Conservation (phyloP, 768 basidiomycete species). For the Harrya chromipes region DNA sequence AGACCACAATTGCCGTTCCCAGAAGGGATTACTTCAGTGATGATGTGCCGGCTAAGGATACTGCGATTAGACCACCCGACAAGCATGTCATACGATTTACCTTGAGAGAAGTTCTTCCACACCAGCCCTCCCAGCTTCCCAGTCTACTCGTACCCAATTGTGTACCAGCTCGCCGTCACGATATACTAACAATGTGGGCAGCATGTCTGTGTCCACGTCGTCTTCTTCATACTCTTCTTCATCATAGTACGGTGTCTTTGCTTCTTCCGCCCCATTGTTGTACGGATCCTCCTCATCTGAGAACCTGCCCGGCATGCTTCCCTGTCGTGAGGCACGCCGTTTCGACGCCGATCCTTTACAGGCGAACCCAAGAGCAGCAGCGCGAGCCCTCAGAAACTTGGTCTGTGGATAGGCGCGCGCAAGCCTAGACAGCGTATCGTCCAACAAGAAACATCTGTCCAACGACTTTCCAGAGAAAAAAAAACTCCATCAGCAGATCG, state of each 20-base stretch:
- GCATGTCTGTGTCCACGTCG: conserved; percentile 72
- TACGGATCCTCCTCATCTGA: conserved; percentile 44
- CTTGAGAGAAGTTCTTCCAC: conserved; percentile 65
- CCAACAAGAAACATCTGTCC: conserved; percentile 69
- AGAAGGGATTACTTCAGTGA: conserved; percentile 8
- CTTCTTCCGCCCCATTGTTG: conserved; percentile 33
- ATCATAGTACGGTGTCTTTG: conserved; percentile 29
- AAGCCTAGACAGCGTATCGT: conserved; percentile 62
- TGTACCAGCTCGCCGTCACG: conserved; percentile 80
- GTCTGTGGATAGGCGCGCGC: conserved; percentile 68
- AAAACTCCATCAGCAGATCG: conserved; percentile 1
- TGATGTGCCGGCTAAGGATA: conserved; percentile 25
- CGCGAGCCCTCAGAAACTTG: conserved; percentile 82
- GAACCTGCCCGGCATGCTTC: conserved; percentile 31
- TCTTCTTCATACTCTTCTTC: conserved; percentile 53
- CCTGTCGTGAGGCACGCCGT: conserved; percentile 6
- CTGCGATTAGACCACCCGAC: neutral
- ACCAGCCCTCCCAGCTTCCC: conserved; percentile 71
- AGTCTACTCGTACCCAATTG: conserved; percentile 86
- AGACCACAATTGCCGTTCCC: conserved; percentile 45
- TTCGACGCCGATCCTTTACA: conserved; percentile 30
- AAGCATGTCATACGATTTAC: conserved; percentile 31
- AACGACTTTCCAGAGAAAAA: conserved; percentile 48
- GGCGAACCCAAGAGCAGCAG: conserved; percentile 72
- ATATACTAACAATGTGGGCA: conserved; percentile 77